Evolutionary conservation across 345 rosid species (phyloP).

Genomic region (Eucalyptus lansdowneana): DNA sequence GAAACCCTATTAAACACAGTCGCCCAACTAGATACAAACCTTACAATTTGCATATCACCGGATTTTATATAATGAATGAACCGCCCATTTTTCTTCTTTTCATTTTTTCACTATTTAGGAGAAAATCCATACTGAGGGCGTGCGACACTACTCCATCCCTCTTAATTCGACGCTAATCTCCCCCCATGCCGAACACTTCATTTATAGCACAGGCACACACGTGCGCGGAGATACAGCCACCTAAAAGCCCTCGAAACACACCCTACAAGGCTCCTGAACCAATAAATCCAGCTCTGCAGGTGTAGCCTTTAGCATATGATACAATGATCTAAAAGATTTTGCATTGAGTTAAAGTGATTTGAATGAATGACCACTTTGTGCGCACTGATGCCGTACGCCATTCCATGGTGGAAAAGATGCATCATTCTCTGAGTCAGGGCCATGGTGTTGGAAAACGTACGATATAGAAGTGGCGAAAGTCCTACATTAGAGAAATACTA

Average conservation of each 20-base stretch:
- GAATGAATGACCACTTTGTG: not conserved
- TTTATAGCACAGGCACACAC: not conserved
- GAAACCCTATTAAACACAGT: not conserved
- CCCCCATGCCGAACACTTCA: not conserved
- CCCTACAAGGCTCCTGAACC: not conserved
- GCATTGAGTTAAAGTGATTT: not conserved
- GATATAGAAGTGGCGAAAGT: not conserved
- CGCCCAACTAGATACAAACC: not conserved
- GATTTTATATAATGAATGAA: not conserved
- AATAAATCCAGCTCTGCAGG: not conserved
- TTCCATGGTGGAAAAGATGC: not conserved
- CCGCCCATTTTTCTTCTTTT: not conserved
- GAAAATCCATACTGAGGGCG: not conserved
- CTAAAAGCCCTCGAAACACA: not conserved
- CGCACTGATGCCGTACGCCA: not conserved
- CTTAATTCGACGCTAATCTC: not conserved
- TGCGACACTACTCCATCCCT: not conserved
- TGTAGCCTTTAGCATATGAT: not conserved
- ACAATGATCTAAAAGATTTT: not conserved
- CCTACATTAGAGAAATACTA: not conserved
- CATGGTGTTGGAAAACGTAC: not conserved
- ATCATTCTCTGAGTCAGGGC: not conserved
- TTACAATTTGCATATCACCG: not conserved
- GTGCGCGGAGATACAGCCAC: not conserved
- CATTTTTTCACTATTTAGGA: not conserved